phyloP scores from a whole-genome alignment of 129 eudicot species.

The Centella asiatica region DNA sequence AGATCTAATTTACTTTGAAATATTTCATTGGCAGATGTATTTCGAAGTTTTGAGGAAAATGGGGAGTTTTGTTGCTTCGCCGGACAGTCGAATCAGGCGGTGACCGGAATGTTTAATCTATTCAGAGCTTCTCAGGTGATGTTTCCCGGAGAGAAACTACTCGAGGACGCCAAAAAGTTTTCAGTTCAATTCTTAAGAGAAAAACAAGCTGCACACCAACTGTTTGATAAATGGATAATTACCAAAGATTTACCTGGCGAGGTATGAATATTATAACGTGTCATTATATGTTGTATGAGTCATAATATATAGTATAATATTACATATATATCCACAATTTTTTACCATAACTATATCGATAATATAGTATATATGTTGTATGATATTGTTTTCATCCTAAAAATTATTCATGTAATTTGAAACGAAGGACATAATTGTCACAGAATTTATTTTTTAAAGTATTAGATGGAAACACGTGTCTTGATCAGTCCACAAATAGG shows the following conservation, averaged over 20 bases:
- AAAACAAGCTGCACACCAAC: constrained; percentile 55
- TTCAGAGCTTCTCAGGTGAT: constrained; percentile 70
- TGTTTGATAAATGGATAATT: constrained; percentile 92
- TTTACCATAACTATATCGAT: no score
- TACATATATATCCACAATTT: no score
- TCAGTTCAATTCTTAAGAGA: constrained; percentile 42
- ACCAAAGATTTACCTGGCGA: constrained; percentile 90
- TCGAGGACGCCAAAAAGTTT: constrained; percentile 55
- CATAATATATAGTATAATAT: no score
- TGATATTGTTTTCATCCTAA: no score
- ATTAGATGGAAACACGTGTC: no score
- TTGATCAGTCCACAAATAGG: no score
- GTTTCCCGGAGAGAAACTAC: constrained; percentile 61
- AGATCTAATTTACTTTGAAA: not conserved
- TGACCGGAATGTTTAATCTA: constrained; percentile 84
- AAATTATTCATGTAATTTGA: no score
- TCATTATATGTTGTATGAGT: no score
- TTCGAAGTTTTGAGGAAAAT: constrained; percentile 53
- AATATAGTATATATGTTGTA: no score
- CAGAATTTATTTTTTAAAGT: no score
- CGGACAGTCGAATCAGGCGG: constrained; percentile 89
- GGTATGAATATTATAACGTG: constrained; percentile 35
- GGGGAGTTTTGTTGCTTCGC: constrained; percentile 71
- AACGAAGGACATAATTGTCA: no score
- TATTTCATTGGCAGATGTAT: constrained; percentile 48